Conservation (phyloP, 306 rosid species). For the Chamaecrista fasciculata region DNA sequence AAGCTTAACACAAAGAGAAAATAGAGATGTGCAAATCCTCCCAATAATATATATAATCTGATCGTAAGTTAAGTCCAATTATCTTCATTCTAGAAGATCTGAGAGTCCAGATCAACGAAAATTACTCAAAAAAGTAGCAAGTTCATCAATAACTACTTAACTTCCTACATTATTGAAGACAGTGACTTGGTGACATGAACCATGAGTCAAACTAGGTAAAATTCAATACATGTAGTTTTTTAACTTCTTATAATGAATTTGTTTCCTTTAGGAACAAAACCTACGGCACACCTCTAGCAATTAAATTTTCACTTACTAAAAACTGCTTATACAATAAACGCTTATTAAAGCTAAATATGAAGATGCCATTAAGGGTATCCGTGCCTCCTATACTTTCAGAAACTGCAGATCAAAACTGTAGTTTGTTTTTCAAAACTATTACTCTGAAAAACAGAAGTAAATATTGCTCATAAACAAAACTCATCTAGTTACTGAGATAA, state of each 20-base stretch:
- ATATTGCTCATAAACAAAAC: slow-evolving; percentile 3
- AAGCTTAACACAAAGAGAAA: not conserved
- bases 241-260: not conserved
- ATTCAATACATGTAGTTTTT: not conserved
- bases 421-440: not conserved
- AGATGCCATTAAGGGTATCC: not conserved
- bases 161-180: not conserved
- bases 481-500: not conserved
- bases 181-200: not conserved
- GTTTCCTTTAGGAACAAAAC: not conserved
- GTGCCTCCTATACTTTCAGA: not conserved
- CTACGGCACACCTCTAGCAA: not conserved
- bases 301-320: not conserved
- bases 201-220: not conserved
- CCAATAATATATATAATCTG: not conserved
- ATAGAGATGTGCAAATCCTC: not conserved
- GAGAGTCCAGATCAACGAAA: not conserved
- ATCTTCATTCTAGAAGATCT: not conserved
- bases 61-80: not conserved
- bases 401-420: not conserved
- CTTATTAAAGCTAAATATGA: not conserved
- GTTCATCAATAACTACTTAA: not conserved
- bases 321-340: not conserved
- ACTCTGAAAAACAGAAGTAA: not conserved
- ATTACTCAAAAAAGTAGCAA: not conserved